Conservation (phyloP, 1,284 basidiomycete species). For the Naganishia sp. region DNA sequence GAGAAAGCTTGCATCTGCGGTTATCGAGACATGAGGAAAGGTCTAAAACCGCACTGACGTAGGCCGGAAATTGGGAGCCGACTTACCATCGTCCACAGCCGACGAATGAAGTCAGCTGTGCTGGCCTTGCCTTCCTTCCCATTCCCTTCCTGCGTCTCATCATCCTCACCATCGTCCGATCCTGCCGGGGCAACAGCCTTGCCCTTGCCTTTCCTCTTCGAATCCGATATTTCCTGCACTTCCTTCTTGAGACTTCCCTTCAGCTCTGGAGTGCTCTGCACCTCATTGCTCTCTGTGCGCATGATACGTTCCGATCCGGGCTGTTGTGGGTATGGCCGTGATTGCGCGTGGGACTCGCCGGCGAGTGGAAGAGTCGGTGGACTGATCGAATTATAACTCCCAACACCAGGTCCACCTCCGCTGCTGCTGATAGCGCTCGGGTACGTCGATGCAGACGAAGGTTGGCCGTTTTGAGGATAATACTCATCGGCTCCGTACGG, state of each 20-base stretch:
- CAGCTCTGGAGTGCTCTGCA: constrained; percentile 6
- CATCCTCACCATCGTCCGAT: constrained; percentile 6
- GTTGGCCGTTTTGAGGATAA: constrained; percentile 14
- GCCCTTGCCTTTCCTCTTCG: constrained; percentile 10
- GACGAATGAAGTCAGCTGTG: constrained; percentile 21
- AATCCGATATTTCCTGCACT: not conserved
- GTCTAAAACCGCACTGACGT: no score
- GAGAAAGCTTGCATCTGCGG: constrained; percentile 25
- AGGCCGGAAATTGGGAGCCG: not conserved
- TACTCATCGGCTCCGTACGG: constrained; percentile 16
- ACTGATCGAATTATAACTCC: constrained; percentile 5
- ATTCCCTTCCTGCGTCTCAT: constrained; percentile 4
- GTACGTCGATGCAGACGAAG: constrained; percentile 8
- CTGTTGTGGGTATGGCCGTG: not conserved
- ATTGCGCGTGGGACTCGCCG: not conserved
- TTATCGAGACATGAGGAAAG: no score
- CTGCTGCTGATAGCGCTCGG: constrained; percentile 7
- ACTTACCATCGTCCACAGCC: constrained; percentile 25
- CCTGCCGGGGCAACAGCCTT: not conserved
- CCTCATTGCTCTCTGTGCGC: constrained; percentile 16
- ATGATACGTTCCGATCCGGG: not conserved
- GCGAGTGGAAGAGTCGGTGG: not conserved
- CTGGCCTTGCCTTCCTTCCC: constrained; percentile 23
- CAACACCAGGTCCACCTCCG: not conserved
- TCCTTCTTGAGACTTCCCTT: constrained; percentile 12